These are phyloP conservation scores for Podaxis rugospora DNA, from an alignment of 768 basidiomycete genomes.

Conservation along the genomic window DNA sequence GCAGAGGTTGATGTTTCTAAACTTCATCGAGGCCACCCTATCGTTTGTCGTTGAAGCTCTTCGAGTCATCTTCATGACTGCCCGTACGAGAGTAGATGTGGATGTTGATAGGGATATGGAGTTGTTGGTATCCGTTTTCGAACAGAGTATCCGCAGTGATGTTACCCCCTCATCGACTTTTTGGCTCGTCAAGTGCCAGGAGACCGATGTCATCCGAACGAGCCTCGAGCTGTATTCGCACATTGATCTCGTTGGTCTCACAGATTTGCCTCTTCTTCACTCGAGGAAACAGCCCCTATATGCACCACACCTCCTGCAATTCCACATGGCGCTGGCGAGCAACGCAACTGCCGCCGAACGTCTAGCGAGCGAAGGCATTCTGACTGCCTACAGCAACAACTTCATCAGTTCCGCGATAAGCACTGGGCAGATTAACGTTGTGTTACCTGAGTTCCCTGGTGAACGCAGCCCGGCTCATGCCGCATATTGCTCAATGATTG, in stretches of 20 bases:
- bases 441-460: constrained; percentile 64
- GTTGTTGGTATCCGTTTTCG: constrained; percentile 76
- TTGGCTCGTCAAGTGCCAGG: constrained; percentile 81
- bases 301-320: constrained; percentile 72
- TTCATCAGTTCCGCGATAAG: constrained; percentile 74
- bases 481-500: constrained; percentile 81
- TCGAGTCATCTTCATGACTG: constrained; percentile 61
- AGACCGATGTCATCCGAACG: constrained; percentile 70
- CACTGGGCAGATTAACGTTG: constrained; percentile 64
- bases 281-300: constrained; percentile 65
- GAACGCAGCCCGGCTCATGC: constrained; percentile 77
- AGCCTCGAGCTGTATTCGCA: constrained; percentile 72
- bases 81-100: constrained; percentile 48
- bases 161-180: constrained; percentile 62
- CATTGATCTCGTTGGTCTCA: constrained; percentile 65
- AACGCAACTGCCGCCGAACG: constrained; percentile 77
- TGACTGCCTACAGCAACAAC: constrained; percentile 82
- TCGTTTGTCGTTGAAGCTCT: constrained; percentile 66
- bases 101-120: constrained; percentile 81
- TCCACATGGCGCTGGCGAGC: constrained; percentile 82
- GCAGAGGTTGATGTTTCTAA: constrained; percentile 54
- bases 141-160: constrained; percentile 69
- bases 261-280: constrained; percentile 60
- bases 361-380: constrained; percentile 77
- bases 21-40: constrained; percentile 58